Percentiles rank a stretch among this genome's conserved stretches.
Evolutionary conservation across 2,329 filamentous ascomycete species (phyloP).

Genomic region (Dichotomopilus funicola): DNA sequence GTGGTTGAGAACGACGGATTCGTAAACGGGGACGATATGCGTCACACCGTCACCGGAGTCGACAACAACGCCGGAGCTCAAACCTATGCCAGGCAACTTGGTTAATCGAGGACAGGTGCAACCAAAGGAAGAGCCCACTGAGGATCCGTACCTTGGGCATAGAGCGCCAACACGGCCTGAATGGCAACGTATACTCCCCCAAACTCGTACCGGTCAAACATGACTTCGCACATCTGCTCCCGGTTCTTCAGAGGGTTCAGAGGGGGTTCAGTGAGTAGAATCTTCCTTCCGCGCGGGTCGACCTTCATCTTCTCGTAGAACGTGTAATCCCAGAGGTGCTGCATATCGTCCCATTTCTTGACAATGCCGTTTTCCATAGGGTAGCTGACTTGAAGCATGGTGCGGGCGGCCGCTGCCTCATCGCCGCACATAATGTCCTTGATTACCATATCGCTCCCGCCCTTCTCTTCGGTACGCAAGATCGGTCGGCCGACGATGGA

Average conservation of each 20-base stretch:
- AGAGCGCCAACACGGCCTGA: slow-evolving; percentile 70
- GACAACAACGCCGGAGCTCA: slow-evolving; percentile 92
- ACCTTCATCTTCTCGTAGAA: slow-evolving; percentile 96
- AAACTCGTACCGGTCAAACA: slow-evolving; percentile 97
- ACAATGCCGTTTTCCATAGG: slow-evolving; percentile 99
- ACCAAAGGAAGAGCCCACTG: background rate
- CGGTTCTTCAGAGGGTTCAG: slow-evolving; percentile 97
- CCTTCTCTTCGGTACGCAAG: slow-evolving; percentile 85
- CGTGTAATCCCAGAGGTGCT: slow-evolving; percentile 98
- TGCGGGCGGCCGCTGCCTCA: slow-evolving; percentile 89
- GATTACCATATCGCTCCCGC: slow-evolving; percentile 56
- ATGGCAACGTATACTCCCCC: slow-evolving; percentile 59
- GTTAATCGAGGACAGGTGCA: too few relatives aligned
- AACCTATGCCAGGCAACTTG: slow-evolving; percentile 42
- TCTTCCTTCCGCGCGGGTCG: slow-evolving; percentile 87
- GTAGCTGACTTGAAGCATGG: slow-evolving; percentile 97
- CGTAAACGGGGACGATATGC: slow-evolving; percentile 97
- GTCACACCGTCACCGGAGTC: slow-evolving; percentile 98
- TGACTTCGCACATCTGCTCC: slow-evolving; percentile 97
- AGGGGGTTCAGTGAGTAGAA: slow-evolving; percentile 83
- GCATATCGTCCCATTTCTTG: slow-evolving; percentile 99
- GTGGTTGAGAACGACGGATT: slow-evolving; percentile 95
- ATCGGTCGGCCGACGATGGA: slow-evolving; percentile 98
- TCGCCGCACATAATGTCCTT: slow-evolving; percentile 99
- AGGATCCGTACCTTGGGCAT: slow-evolving; percentile 72